Evolutionary conservation across 2,329 filamentous ascomycete species (phyloP), one percentile per base, ranked within the genome.

Genomic region (Beauveria sp.): DNA sequence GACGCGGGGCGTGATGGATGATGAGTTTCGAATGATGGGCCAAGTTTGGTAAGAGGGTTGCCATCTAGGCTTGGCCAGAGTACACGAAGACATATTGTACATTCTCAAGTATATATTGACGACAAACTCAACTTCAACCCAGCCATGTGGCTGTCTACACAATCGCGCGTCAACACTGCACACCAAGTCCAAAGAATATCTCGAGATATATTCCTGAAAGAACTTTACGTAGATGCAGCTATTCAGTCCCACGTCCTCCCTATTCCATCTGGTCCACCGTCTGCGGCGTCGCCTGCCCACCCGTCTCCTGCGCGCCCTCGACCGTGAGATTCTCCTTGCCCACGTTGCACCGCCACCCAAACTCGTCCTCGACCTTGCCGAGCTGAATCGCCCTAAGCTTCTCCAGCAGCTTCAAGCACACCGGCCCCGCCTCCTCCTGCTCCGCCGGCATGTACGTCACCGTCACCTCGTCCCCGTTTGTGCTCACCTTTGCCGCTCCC

Each of bases 361-460:
- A 90, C 62, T 79, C 76, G 72, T 98, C 93, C 72, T 88, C 79
- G 48, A 89, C 78, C 75, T 89, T 90, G 31, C 93, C 93, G 43
- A 85, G 82, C 79, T 98, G 93, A 64, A 98, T 92, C 1, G 86
- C 91, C 78, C 96, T 89, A 60, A 98, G 80, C 60, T 88, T 88
- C 26, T 80, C 79, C 62, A 97, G 76, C 45, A 98, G 80, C 76
- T 88, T 88, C 28, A 86, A 71, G 73, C 87, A 93, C 20, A 89
- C 78, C 38, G 88, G 85, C 0, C 93, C 93, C 0, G 90, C 86
- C 62, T 92, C 88, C 61, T 89, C 83, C 59, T 83, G 78, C 20
- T 78, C 70, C 5, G 77, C 79, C 5, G 80, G 69, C 48, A 87
- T 80, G 67, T 84, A 88, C 3, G 77, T 79, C 56, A 84, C 77